Base-by-base conservation (phyloP, 1,284 basidiomycete species). In the Phellinidium pouzarii region DNA sequence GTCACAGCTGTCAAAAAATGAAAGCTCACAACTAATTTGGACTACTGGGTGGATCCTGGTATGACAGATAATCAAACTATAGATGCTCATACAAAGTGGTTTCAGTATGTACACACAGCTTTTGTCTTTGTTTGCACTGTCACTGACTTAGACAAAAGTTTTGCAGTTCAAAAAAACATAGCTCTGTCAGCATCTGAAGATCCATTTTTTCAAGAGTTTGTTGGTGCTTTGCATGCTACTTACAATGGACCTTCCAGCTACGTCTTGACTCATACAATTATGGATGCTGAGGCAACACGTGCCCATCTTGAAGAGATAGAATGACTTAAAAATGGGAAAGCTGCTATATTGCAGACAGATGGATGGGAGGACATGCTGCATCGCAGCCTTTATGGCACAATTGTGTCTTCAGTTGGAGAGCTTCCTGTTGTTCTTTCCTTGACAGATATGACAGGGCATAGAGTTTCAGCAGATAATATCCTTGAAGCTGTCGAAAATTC, bases 401-500 rank as follows among this genome's bases (percentile, higher is more conserved):
- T 66, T 22, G 50, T 52, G 11, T 55, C 60, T 25, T 49, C 64
- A 53, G 51, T 61, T 25, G 48, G 50, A 1, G 25, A 61, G 38
- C 56, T 50, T 26, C 61, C 62, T 11, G 44, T 58, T 6, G 54
- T 66, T 20, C 40, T 66, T 1, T 53, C 55, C 12, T 56, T 66
- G 1, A 49, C 57, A 19, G 60, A 66, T 38, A 52, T 67, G 46
- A 62, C 65, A 12, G 63, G 61, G 1, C 11, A 54, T 9, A 51
- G 59, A n/a, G 65, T 41, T 2, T 58, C 58, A n/a, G 63, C 65
- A 5, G 59, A 61, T 4, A 55, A 56, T 3, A 25, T 62, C 7
- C n/a, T 65, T n/a, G 46, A 54, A 9, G 46, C 54, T 4, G 20
- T 19, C 22, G 6, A 6, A 7, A 3, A 31, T 2, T 23, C 8